phyloP scores from a whole-genome alignment of 306 rosid species.

The Lathyrus oleraceus region DNA sequence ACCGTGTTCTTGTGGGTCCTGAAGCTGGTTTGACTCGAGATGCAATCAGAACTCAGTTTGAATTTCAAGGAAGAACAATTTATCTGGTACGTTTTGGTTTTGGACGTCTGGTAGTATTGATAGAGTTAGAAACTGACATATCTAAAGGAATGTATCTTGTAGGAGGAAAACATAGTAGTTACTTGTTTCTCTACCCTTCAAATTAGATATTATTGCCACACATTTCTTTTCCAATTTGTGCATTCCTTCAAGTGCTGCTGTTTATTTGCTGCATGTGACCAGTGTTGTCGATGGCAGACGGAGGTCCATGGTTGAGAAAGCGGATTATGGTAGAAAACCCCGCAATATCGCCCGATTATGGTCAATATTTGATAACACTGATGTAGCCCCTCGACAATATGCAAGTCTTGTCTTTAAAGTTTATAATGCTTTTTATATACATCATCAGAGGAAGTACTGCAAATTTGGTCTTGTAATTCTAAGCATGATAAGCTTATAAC shows the following conservation, averaged over 20 bases:
- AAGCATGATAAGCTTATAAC: constrained; percentile 8
- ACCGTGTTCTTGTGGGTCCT: constrained; percentile 95
- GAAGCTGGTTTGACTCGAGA: constrained; percentile 98
- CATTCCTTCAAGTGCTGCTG: not conserved
- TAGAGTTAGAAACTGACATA: constrained; percentile 16
- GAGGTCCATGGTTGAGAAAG: too few relatives aligned
- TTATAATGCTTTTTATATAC: constrained; percentile 6
- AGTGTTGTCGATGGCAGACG: too few relatives aligned
- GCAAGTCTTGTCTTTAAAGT: not conserved
- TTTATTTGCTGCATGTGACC: not conserved
- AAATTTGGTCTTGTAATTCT: not conserved
- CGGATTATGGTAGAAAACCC: too few relatives aligned
- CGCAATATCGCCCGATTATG: too few relatives aligned
- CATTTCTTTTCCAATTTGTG: not conserved
- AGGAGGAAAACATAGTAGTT: constrained; percentile 30
- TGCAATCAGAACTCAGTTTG: constrained; percentile 86
- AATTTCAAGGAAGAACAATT: constrained; percentile 84
- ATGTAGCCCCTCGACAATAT: not conserved
- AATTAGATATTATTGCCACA: constrained; percentile 11
- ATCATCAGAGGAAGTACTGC: not conserved
- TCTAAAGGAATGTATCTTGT: constrained; percentile 21
- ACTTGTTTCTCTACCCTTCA: constrained; percentile 11
- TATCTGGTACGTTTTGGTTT: constrained; percentile 55
- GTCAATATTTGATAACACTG: too few relatives aligned
- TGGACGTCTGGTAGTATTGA: constrained; percentile 8